Base-by-base conservation (phyloP, 169 alveolate species). In the Plasmodium berghei region DNA sequence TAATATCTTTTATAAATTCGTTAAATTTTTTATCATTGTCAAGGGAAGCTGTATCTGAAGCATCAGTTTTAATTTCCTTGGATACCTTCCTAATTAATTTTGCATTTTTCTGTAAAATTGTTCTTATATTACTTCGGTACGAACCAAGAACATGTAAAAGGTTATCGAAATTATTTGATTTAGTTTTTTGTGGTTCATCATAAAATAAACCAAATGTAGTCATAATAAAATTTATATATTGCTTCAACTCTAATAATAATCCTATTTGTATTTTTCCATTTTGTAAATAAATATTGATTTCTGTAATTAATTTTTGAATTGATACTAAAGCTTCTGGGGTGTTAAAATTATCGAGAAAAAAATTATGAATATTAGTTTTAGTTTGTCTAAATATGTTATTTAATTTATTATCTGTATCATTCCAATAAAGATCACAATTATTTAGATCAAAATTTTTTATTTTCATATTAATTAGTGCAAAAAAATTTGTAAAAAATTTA, bases 401-500 rank as follows among this genome's bases (percentile, higher is more conserved):
- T 34, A 95, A 87, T 20, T 83, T 69, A 48, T 59, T 26, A 62
- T 94, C 96, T 16, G 72, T 87, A 20, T 89, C 93, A 9, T 62
- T 58, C 95, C 95, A 90, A 42, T 93, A 92, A 40, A 93, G 93
- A 62, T 75, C 83, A 56, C 73, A n/a, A 58, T 56, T 77, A 45
- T 77, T 55, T 24, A 75, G 72, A 83, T 98, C 93, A 61, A 67
- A 64, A 55, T 67, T 80, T 54, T 80, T 80, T 16, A 97, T 83
- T 75, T 94, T 92, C 46, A 98, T 98, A 55, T 95, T 95, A 18
- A 95, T 89, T 75, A 96, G 93, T 26, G 97, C 94, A 94, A 98
- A 98, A 91, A 98, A 98, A 89, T 97, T 98, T 22, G 88, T 85
- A 63, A 97, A 96, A 10, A 94, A 92, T 64, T 97, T 96, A 88